Conservation (phyloP, 768 basidiomycete genomes). For the Russula dissimulans region DNA sequence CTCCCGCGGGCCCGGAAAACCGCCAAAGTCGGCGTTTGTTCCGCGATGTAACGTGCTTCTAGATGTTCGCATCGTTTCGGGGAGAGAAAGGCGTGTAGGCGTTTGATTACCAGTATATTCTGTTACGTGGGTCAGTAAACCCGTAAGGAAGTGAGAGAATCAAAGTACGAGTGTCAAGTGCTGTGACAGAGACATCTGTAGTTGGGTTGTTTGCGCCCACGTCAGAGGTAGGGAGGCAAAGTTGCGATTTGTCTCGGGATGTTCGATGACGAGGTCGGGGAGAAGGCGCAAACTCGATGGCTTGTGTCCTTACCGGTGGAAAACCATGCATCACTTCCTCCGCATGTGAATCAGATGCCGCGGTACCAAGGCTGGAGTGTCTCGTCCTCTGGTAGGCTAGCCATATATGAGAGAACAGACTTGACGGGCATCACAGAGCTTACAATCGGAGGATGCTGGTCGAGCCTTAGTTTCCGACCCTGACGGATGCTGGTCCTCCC, state of each 20-base stretch:
- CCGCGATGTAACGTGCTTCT: constrained; percentile 23
- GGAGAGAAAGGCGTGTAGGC: constrained; percentile 12
- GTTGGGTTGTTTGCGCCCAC: neutral
- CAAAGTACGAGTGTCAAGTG: constrained; percentile 6
- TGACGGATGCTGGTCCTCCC: neutral
- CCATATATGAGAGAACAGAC: neutral
- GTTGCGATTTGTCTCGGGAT: constrained; percentile 17
- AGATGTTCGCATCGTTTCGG: constrained; percentile 18
- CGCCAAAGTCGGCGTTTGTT: constrained; percentile 47
- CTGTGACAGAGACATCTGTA: neutral
- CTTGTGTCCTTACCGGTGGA: constrained; percentile 35
- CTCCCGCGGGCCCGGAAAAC: constrained; percentile 63
- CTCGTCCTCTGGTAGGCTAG: neutral
- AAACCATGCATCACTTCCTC: neutral
- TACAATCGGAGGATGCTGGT: neutral
- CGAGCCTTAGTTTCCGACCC: neutral
- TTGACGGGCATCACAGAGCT: neutral
- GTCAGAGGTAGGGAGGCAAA: neutral
- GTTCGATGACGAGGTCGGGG: constrained; percentile 23
- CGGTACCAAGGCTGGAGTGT: neutral
- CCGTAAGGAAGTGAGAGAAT: neutral
- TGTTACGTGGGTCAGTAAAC: neutral
- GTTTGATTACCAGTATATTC: constrained; percentile 14
- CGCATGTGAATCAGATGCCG: neutral
- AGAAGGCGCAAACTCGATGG: constrained; percentile 43